A percentile compares a stretch with the other conserved stretches of the same genome.
Evolutionary conservation across 176 grass and related monocot species (phyloP).

Genomic region (Triticum urartu): DNA sequence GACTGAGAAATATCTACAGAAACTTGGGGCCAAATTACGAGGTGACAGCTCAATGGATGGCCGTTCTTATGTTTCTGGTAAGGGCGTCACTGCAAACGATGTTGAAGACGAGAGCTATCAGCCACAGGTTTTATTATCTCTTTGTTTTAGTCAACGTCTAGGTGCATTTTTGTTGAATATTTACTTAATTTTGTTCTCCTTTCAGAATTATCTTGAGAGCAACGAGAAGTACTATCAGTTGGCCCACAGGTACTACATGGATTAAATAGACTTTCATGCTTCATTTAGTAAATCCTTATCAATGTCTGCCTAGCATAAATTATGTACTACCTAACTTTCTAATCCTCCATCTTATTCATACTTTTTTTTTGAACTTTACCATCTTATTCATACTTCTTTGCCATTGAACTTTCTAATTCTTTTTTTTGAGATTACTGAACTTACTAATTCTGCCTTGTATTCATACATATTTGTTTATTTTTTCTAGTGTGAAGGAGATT

Average conservation of each 20-base stretch:
- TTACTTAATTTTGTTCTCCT: slow-evolving; percentile 33
- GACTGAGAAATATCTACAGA: slow-evolving; percentile 97
- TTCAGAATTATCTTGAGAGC: slow-evolving; percentile 99
- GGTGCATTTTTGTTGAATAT: slow-evolving; percentile 21
- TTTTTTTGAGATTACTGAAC: background rate
- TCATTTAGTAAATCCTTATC: slow-evolving; percentile 5
- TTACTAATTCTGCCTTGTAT: background rate
- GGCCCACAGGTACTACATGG: slow-evolving; percentile 76
- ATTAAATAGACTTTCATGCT: slow-evolving; percentile 31
- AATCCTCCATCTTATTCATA: background rate
- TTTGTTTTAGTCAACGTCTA: slow-evolving; percentile 21
- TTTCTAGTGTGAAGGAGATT: slow-evolving; percentile 88
- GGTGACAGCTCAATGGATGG: slow-evolving; percentile 57
- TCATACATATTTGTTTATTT: slow-evolving; percentile 39
- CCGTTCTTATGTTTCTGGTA: slow-evolving; percentile 56
- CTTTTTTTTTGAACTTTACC: background rate
- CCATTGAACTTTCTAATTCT: background rate
- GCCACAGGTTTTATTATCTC: slow-evolving; percentile 57
- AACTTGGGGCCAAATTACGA: slow-evolving; percentile 79
- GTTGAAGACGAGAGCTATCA: slow-evolving; percentile 96
- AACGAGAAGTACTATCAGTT: slow-evolving; percentile 98
- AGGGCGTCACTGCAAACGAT: slow-evolving; percentile 63
- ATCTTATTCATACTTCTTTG: slow-evolving; percentile 33
- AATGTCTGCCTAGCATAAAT: background rate
- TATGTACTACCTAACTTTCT: slow-evolving; percentile 3